Conservation (phyloP, 495 filamentous ascomycete species). For the Thozetella sp. region DNA sequence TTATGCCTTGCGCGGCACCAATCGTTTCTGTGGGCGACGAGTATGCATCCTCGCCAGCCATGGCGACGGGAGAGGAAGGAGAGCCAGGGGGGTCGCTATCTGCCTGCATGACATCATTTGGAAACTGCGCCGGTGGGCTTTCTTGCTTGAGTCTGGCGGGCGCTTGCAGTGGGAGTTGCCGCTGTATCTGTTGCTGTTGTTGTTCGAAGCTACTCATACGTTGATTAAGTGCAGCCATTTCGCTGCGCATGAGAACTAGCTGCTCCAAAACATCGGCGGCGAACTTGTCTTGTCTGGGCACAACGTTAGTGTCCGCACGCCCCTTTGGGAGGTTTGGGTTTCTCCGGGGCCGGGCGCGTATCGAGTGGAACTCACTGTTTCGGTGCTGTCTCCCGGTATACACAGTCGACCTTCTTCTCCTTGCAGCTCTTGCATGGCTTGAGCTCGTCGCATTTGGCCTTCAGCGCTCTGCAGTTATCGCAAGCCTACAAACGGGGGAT, state of each 20-base stretch:
- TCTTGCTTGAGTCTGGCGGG: not conserved
- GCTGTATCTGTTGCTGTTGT: not conserved
- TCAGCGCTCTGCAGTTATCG: slow-evolving; percentile 67
- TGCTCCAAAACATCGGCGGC: slow-evolving; percentile 49
- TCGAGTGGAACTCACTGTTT: slow-evolving; percentile 58
- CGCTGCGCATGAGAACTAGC: slow-evolving; percentile 27
- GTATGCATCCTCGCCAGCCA: slow-evolving; percentile 16
- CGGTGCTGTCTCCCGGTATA: slow-evolving; percentile 66
- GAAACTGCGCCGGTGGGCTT: not conserved
- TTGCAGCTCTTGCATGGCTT: slow-evolving; percentile 60
- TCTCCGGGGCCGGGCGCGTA: slow-evolving; percentile 4
- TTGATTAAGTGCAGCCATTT: slow-evolving; percentile 27
- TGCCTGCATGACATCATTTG: slow-evolving; percentile 9
- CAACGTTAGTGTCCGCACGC: too few relatives aligned
- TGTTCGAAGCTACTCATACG: slow-evolving; percentile 26
- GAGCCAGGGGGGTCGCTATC: slow-evolving; percentile 24
- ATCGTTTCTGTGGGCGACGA: slow-evolving; percentile 20
- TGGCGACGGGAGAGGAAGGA: slow-evolving; percentile 14
- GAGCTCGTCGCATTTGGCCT: slow-evolving; percentile 72
- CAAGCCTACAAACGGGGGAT: slow-evolving; percentile 54
- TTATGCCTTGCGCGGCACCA: slow-evolving; percentile 9
- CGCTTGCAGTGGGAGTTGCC: not conserved
- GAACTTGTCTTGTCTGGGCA: slow-evolving; percentile 57
- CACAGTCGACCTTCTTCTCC: slow-evolving; percentile 60
- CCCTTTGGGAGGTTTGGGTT: slow-evolving; percentile 8